Percentiles rank a stretch among this genome's conserved stretches.
phyloP scores from a whole-genome alignment of 2,329 filamentous ascomycete genomes.

The Fusarium buxicola region DNA sequence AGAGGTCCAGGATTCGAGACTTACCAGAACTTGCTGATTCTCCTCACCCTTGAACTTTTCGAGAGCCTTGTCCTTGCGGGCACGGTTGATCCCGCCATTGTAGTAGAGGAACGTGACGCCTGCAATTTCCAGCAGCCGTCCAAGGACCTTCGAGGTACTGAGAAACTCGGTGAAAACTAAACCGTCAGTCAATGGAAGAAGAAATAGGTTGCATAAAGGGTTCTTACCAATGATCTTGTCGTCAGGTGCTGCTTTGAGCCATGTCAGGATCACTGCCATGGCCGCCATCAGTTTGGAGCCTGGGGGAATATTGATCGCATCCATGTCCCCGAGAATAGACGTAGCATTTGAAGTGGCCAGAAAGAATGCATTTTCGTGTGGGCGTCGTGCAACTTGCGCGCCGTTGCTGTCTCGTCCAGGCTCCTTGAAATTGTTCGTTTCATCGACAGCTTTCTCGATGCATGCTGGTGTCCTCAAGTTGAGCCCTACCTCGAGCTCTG shows the following conservation, averaged over 20 bases:
- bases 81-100: slow-evolving; percentile 41
- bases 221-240: slow-evolving; percentile 59
- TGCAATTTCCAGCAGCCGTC: slow-evolving; percentile 49
- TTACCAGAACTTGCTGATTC: slow-evolving; percentile 50
- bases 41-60: slow-evolving; percentile 35
- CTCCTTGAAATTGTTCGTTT: slow-evolving; percentile 3
- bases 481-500: too few relatives aligned
- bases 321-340: too few relatives aligned
- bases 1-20: too few relatives aligned
- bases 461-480: neutral
- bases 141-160: slow-evolving; percentile 49
- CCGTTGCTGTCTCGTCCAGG: slow-evolving; percentile 44
- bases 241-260: slow-evolving; percentile 46
- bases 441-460: rapidly evolving
- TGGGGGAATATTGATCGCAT: slow-evolving; percentile 28
- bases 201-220: too few relatives aligned
- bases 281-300: slow-evolving; percentile 50
- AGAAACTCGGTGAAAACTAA: slow-evolving; percentile 56
- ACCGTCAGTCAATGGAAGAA: too few relatives aligned
- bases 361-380: slow-evolving; percentile 38
- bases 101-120: slow-evolving; percentile 54
- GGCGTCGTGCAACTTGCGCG: slow-evolving; percentile 11
- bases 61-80: slow-evolving; percentile 36
- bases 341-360: slow-evolving; percentile 35
- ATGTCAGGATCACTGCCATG: slow-evolving; percentile 49